Evolutionary conservation across 192 early-diverging fungal species (phyloP).

Genomic region (Coemansia sp.): DNA sequence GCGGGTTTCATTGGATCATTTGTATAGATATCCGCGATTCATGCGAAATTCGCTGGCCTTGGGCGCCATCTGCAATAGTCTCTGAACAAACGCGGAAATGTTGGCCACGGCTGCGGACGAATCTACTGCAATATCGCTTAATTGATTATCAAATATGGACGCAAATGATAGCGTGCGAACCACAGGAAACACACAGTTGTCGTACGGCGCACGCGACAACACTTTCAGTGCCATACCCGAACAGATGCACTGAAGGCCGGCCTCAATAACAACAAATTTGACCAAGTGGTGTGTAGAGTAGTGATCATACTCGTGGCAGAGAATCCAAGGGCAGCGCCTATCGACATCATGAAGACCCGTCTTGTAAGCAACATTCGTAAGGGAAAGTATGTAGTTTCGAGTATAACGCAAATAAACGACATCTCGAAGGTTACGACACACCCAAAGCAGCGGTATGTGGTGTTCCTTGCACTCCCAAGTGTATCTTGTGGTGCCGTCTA

Average conservation of each 20-base stretch:
- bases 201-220: not conserved
- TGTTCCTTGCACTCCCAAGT: not conserved
- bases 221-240: not conserved
- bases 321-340: not conserved
- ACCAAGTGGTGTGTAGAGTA: not conserved
- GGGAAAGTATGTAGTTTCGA: not conserved
- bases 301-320: not conserved
- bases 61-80: not conserved
- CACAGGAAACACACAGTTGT: not conserved
- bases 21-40: too few relatives aligned
- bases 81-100: not conserved
- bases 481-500: not conserved
- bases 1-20: too few relatives aligned
- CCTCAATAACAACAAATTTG: not conserved
- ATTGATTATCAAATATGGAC: not conserved
- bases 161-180: not conserved
- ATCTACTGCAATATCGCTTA: not conserved
- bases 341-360: not conserved
- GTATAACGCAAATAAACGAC: not conserved
- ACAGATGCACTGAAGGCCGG: not conserved
- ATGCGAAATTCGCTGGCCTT: not conserved
- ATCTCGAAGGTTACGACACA: not conserved
- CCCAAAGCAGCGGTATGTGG: not conserved
- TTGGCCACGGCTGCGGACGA: not conserved
- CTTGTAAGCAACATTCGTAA: not conserved